Evolutionary conservation across 345 rosid genomes (phyloP).

Genomic region (Anastatica hierochuntica): DNA sequence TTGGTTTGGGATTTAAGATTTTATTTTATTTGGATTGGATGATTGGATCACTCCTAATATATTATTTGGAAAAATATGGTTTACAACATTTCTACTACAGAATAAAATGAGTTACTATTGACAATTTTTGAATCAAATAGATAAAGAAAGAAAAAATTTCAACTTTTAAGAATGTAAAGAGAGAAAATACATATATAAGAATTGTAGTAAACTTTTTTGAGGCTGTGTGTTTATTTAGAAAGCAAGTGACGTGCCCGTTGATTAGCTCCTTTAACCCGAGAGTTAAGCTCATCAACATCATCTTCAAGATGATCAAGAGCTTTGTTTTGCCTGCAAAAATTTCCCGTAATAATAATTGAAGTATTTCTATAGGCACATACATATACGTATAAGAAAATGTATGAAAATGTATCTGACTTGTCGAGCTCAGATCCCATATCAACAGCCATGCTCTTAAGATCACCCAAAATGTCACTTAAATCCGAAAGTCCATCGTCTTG

Average conservation of each 20-base stretch:
- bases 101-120: too few relatives aligned
- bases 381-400: background rate
- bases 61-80: too few relatives aligned
- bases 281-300: constrained; percentile 75
- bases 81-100: too few relatives aligned
- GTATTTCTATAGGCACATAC: background rate
- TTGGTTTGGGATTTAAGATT: too few relatives aligned
- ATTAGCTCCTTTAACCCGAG: constrained; percentile 81
- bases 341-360: background rate
- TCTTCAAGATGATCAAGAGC: constrained; percentile 64
- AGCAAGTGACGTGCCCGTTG: constrained; percentile 70
- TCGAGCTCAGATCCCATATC: constrained; percentile 91
- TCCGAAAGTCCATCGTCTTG: constrained; percentile 87
- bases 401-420: constrained; percentile 33
- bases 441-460: constrained; percentile 81
- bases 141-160: too few relatives aligned
- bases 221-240: constrained; percentile 48
- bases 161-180: too few relatives aligned
- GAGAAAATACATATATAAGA: too few relatives aligned
- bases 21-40: too few relatives aligned
- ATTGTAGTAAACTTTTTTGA: too few relatives aligned
- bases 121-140: too few relatives aligned
- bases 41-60: too few relatives aligned
- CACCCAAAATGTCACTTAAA: constrained; percentile 69
- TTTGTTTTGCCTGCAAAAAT: constrained; percentile 89